Evolutionary conservation across 352 stramenopile species (phyloP).

Genomic region (Globisporangium okanoganense): DNA sequence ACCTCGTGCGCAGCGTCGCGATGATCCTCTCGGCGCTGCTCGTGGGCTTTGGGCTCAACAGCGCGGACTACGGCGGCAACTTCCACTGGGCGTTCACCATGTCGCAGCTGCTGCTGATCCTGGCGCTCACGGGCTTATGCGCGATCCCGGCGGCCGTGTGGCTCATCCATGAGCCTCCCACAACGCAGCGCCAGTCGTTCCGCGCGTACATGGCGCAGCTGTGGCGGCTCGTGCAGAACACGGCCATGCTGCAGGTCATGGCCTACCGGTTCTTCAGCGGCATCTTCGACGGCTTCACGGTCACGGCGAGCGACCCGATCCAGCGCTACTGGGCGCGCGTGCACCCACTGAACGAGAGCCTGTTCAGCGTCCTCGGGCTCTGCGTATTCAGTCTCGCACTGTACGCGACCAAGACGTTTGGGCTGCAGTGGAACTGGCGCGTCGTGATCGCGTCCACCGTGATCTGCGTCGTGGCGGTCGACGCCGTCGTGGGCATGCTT

Average conservation of each 20-base stretch:
- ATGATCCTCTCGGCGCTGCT: slow-evolving; percentile 27
- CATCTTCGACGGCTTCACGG: slow-evolving; percentile 30
- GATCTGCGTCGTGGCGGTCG: slow-evolving; percentile 24
- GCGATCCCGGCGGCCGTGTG: slow-evolving; percentile 21
- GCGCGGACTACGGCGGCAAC: slow-evolving; percentile 29
- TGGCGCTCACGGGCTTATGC: slow-evolving; percentile 14
- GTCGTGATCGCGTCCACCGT: slow-evolving; percentile 21
- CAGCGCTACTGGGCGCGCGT: slow-evolving; percentile 34
- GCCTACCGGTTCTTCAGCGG: slow-evolving; percentile 39
- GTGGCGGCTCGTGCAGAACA: slow-evolving; percentile 27
- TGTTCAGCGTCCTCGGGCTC: slow-evolving; percentile 25
- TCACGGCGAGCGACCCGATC: slow-evolving; percentile 25
- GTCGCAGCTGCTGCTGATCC: slow-evolving; percentile 21
- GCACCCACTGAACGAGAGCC: slow-evolving; percentile 32
- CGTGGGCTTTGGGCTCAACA: slow-evolving; percentile 34
- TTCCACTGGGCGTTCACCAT: slow-evolving; percentile 34
- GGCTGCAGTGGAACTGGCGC: slow-evolving; percentile 39
- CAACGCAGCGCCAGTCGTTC: slow-evolving; percentile 7
- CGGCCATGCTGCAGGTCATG: slow-evolving; percentile 36
- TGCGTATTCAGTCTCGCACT: slow-evolving; percentile 24
- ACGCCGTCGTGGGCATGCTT: slow-evolving; percentile 20
- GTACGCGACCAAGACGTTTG: slow-evolving; percentile 23
- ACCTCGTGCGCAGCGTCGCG: slow-evolving; percentile 34
- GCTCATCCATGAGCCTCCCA: slow-evolving; percentile 19
- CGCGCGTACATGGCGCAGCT: slow-evolving; percentile 18